phyloP scores from a whole-genome alignment of 1,284 basidiomycete genomes.

The Pseudozyma pruni region DNA sequence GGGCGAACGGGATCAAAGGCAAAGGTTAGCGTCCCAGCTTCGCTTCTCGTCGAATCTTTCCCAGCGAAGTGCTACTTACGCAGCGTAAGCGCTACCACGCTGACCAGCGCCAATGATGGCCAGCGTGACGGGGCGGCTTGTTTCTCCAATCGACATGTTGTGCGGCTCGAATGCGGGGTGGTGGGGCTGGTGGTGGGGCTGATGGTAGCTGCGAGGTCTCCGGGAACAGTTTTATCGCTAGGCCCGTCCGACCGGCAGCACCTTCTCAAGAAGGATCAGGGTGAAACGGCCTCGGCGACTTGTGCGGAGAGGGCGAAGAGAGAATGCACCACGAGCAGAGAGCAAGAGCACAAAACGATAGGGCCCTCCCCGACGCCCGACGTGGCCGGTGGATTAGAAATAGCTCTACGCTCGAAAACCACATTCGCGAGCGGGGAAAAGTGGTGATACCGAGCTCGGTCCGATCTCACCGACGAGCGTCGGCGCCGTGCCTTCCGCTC shows the following conservation, averaged over 20 bases:
- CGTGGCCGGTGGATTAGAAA: slow-evolving; percentile 17
- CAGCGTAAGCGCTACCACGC: slow-evolving; percentile 38
- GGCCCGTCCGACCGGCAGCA: neutral
- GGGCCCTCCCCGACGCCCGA: slow-evolving; percentile 1
- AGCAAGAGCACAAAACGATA: slow-evolving; percentile 3
- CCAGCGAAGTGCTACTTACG: slow-evolving; percentile 11
- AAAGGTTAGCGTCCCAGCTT: neutral
- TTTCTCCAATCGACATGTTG: slow-evolving; percentile 36
- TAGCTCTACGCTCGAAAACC: slow-evolving; percentile 1
- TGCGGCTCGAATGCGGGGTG: neutral
- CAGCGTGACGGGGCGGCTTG: slow-evolving; percentile 27
- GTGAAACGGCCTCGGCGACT: slow-evolving; percentile 15
- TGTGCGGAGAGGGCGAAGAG: no score
- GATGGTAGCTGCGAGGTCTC: neutral
- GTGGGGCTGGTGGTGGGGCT: neutral
- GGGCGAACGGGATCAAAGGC: no score
- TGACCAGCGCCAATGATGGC: slow-evolving; percentile 41
- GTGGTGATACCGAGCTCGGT: slow-evolving; percentile 18
- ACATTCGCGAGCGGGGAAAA: no score
- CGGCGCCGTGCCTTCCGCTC: slow-evolving; percentile 18
- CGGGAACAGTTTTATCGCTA: slow-evolving; percentile 11
- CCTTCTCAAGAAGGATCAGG: neutral
- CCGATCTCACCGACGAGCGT: slow-evolving; percentile 15
- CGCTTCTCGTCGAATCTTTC: no score
- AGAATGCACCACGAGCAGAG: no score